Evolutionary conservation across 2,329 filamentous ascomycete genomes (phyloP).

Genomic region (Paecilomyces niveus): DNA sequence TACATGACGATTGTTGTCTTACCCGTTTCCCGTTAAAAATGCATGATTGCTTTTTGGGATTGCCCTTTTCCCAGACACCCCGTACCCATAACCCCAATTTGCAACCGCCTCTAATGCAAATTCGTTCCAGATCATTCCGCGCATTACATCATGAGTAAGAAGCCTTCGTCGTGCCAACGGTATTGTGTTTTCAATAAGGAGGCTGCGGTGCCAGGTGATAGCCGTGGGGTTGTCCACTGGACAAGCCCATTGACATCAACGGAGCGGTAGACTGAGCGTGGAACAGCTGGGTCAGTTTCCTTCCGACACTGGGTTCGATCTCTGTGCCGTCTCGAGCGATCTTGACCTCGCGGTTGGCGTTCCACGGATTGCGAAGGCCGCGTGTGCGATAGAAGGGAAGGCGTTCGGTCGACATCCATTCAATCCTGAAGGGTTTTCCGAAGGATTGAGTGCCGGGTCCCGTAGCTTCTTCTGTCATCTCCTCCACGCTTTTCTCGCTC

Average conservation of each 20-base stretch:
- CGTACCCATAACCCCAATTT: not conserved
- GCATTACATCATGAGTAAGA: not conserved
- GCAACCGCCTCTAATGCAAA: not conserved
- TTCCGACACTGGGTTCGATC: slow-evolving; percentile 74
- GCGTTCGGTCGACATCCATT: slow-evolving; percentile 78
- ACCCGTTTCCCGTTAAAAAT: slow-evolving; percentile 15
- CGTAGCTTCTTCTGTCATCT: slow-evolving; percentile 36
- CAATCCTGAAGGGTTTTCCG: slow-evolving; percentile 84
- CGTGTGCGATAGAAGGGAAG: slow-evolving; percentile 85
- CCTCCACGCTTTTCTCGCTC: slow-evolving; percentile 41
- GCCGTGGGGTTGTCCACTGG: not conserved
- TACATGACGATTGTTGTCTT: slow-evolving; percentile 12
- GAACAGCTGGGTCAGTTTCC: slow-evolving; percentile 71
- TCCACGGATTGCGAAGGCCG: slow-evolving; percentile 87
- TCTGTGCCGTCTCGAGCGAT: slow-evolving; percentile 94
- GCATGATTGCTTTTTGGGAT: not conserved
- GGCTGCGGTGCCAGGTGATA: not conserved
- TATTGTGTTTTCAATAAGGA: not conserved
- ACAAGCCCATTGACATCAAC: not conserved
- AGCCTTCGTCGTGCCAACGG: not conserved
- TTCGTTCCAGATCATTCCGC: not conserved
- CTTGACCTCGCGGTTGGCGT: slow-evolving; percentile 90
- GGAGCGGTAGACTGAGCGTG: slow-evolving; percentile 40
- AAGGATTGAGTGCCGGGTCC: slow-evolving; percentile 56
- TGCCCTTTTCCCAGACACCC: not conserved